phyloP scores from a whole-genome alignment of 2,329 filamentous ascomycete genomes.

The Epichloe brachyelytri region DNA sequence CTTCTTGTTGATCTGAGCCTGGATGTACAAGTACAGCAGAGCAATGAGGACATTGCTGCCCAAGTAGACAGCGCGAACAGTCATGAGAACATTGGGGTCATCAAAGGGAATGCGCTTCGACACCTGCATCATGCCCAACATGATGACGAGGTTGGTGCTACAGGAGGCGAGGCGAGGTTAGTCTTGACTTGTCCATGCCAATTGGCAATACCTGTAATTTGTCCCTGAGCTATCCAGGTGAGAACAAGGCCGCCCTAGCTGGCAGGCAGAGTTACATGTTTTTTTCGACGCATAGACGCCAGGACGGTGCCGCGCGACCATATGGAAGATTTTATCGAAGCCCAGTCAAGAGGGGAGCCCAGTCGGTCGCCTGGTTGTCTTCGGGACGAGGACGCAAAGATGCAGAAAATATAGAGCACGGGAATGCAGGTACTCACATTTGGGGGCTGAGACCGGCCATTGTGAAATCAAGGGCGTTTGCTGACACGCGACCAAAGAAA shows the following conservation, averaged over 20 bases:
- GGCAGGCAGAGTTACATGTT: not conserved
- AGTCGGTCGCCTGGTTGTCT: not conserved
- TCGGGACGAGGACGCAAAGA: not conserved
- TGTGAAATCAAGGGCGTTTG: slow-evolving; percentile 19
- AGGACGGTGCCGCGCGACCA: not conserved
- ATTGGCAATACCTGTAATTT: not conserved
- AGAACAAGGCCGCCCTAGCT: not conserved
- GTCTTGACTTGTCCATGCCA: slow-evolving; percentile 4
- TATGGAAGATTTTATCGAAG: not conserved
- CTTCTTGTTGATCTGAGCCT: slow-evolving; percentile 83
- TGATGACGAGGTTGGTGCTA: slow-evolving; percentile 88
- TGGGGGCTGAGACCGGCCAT: slow-evolving; percentile 52
- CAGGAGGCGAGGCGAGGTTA: slow-evolving; percentile 10
- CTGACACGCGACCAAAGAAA: not conserved
- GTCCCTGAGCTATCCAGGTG: not conserved
- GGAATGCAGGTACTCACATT: slow-evolving; percentile 34
- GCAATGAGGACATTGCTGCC: slow-evolving; percentile 69
- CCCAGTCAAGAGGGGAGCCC: not conserved
- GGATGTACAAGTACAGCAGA: slow-evolving; percentile 72
- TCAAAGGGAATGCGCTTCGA: slow-evolving; percentile 94
- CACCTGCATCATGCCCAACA: slow-evolving; percentile 96
- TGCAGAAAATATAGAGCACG: not conserved
- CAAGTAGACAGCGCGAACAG: slow-evolving; percentile 41
- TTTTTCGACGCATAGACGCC: not conserved
- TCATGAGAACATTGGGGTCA: slow-evolving; percentile 51